Evolutionary conservation across 2,329 filamentous ascomycete species (phyloP).

Genomic region (Macroventuria anomochaeta): DNA sequence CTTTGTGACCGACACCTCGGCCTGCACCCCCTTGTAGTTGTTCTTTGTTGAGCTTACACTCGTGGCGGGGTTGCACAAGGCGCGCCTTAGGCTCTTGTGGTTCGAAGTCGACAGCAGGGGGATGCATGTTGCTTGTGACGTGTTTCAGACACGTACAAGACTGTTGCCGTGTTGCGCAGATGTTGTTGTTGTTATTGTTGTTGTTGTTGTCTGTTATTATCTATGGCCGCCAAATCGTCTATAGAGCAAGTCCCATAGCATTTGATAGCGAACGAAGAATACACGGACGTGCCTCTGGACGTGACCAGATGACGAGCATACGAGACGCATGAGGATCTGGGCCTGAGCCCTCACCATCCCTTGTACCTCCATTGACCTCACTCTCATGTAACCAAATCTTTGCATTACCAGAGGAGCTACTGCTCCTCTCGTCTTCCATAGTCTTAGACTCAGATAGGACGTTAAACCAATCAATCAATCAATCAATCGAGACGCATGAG

Average conservation of each 20-base stretch:
- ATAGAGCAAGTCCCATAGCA: neutral
- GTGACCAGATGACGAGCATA: neutral
- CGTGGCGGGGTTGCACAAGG: slow-evolving; percentile 9
- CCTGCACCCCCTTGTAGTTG: neutral
- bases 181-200: neutral
- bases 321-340: too few relatives aligned
- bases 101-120: slow-evolving; percentile 1
- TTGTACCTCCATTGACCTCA: too few relatives aligned
- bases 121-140: slow-evolving; percentile 7
- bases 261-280: neutral
- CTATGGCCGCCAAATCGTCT: neutral
- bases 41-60: slow-evolving; percentile 2
- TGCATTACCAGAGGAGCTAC: too few relatives aligned
- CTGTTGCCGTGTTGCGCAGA: neutral
- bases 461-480: too few relatives aligned
- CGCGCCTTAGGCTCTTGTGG: slow-evolving; percentile 1
- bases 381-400: too few relatives aligned
- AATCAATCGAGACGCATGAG: too few relatives aligned
- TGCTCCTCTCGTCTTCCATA: too few relatives aligned
- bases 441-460: too few relatives aligned
- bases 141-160: slow-evolving; percentile 12
- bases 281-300: too few relatives aligned
- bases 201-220: neutral
- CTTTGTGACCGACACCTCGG: too few relatives aligned
- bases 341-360: too few relatives aligned